A percentile compares a stretch with the other conserved stretches of the same genome.
Evolutionary conservation across 345 rosid genomes (phyloP).

Genomic region (Gossypium longicalyx): DNA sequence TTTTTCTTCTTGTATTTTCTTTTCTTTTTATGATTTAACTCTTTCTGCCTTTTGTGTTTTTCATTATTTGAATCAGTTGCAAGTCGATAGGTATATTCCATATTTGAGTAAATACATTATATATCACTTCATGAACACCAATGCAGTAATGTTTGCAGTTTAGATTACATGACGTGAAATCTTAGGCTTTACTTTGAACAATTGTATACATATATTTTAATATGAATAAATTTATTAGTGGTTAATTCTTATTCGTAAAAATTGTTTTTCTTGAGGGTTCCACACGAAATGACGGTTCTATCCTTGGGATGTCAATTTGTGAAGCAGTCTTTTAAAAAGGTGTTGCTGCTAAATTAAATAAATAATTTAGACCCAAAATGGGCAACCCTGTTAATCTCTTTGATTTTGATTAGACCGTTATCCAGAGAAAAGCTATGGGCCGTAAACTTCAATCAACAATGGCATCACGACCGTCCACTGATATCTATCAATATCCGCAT

Average conservation of each 20-base stretch:
- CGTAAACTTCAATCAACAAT: background rate
- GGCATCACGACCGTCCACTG: conserved; percentile 7
- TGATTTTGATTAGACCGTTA: conserved; percentile 27
- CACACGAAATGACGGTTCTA: no score
- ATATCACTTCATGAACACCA: background rate
- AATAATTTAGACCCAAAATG: conserved; percentile 11
- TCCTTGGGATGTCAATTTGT: no score
- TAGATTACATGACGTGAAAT: background rate
- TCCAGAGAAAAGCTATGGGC: background rate
- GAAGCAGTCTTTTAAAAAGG: no score
- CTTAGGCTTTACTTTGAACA: background rate
- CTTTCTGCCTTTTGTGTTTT: background rate
- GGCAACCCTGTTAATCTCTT: conserved; percentile 10
- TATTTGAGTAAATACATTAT: background rate
- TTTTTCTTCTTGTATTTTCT: background rate
- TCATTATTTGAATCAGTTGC: background rate
- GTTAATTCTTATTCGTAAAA: no score
- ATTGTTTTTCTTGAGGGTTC: no score
- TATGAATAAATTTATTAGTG: no score
- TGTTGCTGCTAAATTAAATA: no score
- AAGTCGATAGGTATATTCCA: background rate
- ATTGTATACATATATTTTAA: no score
- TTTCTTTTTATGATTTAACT: background rate
- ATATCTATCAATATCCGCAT: background rate
- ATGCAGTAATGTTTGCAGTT: background rate